Conservation (phyloP, 148 eudicot genomes). For the Rhododendron ovatum region DNA sequence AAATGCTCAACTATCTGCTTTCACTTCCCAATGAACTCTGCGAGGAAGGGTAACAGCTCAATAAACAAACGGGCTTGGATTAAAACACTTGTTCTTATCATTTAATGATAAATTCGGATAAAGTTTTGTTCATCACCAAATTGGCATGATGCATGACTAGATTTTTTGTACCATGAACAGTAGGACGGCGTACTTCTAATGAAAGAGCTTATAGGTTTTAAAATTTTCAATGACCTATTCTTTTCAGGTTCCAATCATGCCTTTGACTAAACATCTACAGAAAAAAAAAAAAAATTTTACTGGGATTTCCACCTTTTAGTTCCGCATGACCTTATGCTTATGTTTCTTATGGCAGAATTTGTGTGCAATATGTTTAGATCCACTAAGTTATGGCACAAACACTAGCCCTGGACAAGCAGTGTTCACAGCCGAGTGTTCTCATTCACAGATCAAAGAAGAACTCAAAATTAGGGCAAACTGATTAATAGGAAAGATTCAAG, state of each 20-base stretch:
- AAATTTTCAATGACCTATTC: neutral
- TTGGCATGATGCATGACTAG: neutral
- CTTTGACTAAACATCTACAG: neutral
- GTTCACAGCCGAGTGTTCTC: conserved; percentile 82
- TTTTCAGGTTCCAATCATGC: neutral
- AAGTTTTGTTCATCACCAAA: neutral
- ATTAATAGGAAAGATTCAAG: too few relatives aligned
- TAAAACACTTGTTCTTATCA: neutral
- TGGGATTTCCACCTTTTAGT: neutral
- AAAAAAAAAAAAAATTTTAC: too few relatives aligned
- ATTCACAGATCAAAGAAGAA: neutral
- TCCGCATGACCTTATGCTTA: neutral
- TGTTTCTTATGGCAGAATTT: conserved; percentile 41
- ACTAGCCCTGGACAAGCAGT: conserved; percentile 72
- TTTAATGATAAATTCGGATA: neutral
- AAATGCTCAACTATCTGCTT: neutral
- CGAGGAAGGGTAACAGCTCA: neutral
- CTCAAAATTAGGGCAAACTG: too few relatives aligned
- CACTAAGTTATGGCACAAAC: conserved; percentile 41
- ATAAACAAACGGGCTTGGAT: neutral
- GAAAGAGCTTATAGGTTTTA: neutral
- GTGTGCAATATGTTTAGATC: conserved; percentile 80
- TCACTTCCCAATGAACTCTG: neutral
- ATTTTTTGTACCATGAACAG: neutral
- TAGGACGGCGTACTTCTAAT: neutral